Percentiles rank a stretch among this genome's conserved stretches.
Evolutionary conservation across 2,329 filamentous ascomycete genomes (phyloP).

Genomic region (Monilinia fructigena): DNA sequence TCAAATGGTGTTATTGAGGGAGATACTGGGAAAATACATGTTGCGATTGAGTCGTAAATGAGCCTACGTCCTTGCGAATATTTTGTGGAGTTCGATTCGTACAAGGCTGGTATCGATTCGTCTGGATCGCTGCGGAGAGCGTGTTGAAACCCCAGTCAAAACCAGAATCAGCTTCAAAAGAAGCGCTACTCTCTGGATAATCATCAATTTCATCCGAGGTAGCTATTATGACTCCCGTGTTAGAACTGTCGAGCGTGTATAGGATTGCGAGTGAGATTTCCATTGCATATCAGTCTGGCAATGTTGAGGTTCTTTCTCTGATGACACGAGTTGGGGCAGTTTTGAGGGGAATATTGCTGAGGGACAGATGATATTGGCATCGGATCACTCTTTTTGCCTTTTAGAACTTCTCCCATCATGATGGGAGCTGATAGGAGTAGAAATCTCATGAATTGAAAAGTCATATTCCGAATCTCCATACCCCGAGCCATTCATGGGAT

Average conservation of each 20-base stretch:
- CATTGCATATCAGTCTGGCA: neutral
- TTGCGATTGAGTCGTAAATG: neutral
- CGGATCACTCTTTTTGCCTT: neutral
- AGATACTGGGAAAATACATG: neutral
- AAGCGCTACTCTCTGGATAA: neutral
- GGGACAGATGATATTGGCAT: neutral
- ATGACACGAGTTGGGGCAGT: neutral
- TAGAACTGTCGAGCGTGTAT: neutral
- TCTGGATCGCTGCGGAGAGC: neutral
- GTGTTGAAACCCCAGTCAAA: neutral
- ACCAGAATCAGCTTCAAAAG: neutral
- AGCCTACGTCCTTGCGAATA: neutral
- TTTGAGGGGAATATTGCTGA: neutral
- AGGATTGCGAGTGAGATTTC: neutral
- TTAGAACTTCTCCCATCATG: neutral
- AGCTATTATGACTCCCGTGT: neutral
- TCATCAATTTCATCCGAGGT: neutral
- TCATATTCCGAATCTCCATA: constrained; percentile 7
- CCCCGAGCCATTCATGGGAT: neutral
- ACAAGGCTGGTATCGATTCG: neutral
- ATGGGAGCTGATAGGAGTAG: neutral
- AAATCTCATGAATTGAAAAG: constrained; percentile 11
- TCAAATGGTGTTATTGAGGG: neutral
- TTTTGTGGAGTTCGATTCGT: neutral
- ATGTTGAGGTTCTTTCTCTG: neutral